Conservation (phyloP, 495 filamentous ascomycete genomes). For the Hyaloscypha finlandica region DNA sequence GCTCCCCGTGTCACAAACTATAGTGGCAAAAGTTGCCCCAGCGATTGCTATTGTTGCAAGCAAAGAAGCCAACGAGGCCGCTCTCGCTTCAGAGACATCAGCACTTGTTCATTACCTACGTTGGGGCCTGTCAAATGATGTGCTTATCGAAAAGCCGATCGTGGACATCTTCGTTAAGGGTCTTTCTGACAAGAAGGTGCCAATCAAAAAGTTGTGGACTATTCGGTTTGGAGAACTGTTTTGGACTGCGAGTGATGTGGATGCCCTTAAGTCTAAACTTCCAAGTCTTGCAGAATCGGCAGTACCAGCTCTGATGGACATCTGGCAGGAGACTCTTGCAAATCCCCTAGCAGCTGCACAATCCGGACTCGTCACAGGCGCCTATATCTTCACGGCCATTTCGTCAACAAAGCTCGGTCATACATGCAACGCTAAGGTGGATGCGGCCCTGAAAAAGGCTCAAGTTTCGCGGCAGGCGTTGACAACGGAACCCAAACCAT, state of each 20-base stretch:
- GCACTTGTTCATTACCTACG: constrained; percentile 64
- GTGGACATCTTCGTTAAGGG: constrained; percentile 78
- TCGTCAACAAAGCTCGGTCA: constrained; percentile 46
- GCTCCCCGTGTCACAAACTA: constrained; percentile 54
- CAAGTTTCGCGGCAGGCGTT: constrained; percentile 64
- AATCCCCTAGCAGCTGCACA: constrained; percentile 79
- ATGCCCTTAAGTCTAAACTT: constrained; percentile 45
- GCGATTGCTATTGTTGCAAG: constrained; percentile 62
- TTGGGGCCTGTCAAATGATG: constrained; percentile 57
- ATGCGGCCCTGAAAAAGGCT: constrained; percentile 55
- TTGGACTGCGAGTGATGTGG: constrained; percentile 52
- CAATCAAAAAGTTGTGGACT: constrained; percentile 79
- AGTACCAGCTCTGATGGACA: constrained; percentile 66
- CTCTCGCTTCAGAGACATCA: constrained; percentile 70
- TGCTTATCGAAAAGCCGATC: constrained; percentile 61
- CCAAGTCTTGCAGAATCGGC: constrained; percentile 60
- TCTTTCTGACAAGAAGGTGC: constrained; percentile 76
- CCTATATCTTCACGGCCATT: constrained; percentile 72
- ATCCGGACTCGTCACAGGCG: constrained; percentile 71
- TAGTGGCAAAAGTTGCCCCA: constrained; percentile 65
- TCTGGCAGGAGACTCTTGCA: constrained; percentile 71
- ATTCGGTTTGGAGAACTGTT: constrained; percentile 72
- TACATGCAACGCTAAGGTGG: constrained; percentile 44
- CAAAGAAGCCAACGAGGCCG: constrained; percentile 87
- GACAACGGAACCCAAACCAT: constrained; percentile 68